Evolutionary conservation across 2,329 filamentous ascomycete species (phyloP).

Genomic region (Elsinoe australis): DNA sequence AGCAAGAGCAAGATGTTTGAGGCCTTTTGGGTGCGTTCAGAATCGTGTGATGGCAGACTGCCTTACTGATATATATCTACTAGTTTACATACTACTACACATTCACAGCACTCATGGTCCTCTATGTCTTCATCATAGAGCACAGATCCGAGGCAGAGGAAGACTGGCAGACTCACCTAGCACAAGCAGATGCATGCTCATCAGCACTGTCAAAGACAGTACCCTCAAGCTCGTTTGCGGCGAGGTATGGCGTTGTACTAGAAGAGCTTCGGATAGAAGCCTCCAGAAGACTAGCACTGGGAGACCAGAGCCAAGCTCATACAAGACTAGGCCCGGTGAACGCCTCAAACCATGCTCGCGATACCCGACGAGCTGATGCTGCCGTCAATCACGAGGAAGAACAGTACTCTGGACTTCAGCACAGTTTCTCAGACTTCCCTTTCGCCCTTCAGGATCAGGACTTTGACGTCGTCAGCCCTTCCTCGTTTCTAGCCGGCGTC

Average conservation of each 20-base stretch:
- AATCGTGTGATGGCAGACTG: background rate
- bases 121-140: slow-evolving; percentile 14
- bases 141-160: background rate
- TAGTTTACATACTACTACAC: slow-evolving; percentile 16
- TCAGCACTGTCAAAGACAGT: slow-evolving; percentile 1
- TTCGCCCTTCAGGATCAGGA: slow-evolving; percentile 1
- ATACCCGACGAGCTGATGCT: background rate
- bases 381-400: background rate
- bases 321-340: background rate
- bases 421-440: background rate
- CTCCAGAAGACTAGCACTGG: background rate
- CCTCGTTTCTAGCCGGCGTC: background rate
- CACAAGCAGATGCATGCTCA: slow-evolving; percentile 2
- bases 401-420: too few species aligned
- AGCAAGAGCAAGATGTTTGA: slow-evolving; percentile 12
- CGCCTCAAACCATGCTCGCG: background rate
- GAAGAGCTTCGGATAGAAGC: slow-evolving; percentile 16
- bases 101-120: slow-evolving; percentile 9
- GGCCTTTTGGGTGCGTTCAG: slow-evolving; percentile 13
- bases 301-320: background rate
- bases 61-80: background rate
- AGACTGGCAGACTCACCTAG: slow-evolving; percentile 13
- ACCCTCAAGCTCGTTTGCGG: background rate
- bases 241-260: slow-evolving; percentile 16
- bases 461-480: slow-evolving; percentile 1